Percentiles rank a stretch among this genome's conserved stretches.
These are phyloP conservation scores for Nothopassalora personata DNA, from an alignment of 2,329 filamentous ascomycete genomes.

Conservation along the genomic window DNA sequence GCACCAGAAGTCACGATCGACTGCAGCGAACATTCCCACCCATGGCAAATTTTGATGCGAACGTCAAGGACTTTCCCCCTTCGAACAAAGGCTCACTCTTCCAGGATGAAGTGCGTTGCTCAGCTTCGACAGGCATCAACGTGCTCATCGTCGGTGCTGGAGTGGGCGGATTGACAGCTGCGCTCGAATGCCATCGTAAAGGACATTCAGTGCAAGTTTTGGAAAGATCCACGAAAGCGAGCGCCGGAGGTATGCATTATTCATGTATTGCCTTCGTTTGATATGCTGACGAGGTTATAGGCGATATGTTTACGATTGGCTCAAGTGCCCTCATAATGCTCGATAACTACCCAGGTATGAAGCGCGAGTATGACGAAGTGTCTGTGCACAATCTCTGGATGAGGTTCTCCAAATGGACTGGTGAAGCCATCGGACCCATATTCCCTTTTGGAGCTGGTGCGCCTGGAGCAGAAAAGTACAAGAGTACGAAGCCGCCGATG, in stretches of 20 bases:
- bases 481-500: slow-evolving; percentile 16
- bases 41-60: not conserved
- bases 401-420: slow-evolving; percentile 17
- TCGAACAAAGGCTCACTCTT: not conserved
- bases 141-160: not conserved
- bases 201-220: slow-evolving; percentile 22
- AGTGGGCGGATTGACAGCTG: slow-evolving; percentile 19
- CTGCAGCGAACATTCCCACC: no score
- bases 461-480: slow-evolving; percentile 7
- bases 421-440: slow-evolving; percentile 15
- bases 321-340: slow-evolving; percentile 8
- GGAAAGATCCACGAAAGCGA: slow-evolving; percentile 13
- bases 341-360: slow-evolving; percentile 19
- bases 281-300: slow-evolving; percentile 4
- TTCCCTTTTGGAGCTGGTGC: slow-evolving; percentile 10
- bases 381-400: slow-evolving; percentile 19
- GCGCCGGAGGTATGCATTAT: slow-evolving; percentile 6
- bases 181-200: slow-evolving; percentile 23
- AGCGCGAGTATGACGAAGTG: slow-evolving; percentile 17
- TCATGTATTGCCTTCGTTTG: not conserved
- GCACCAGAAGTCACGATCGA: no score
- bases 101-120: slow-evolving; percentile 11
- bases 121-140: not conserved
- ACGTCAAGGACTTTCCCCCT: not conserved
- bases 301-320: slow-evolving; percentile 41